phyloP scores from a whole-genome alignment of 2,329 filamentous ascomycete genomes.

The Colletotrichum horii region DNA sequence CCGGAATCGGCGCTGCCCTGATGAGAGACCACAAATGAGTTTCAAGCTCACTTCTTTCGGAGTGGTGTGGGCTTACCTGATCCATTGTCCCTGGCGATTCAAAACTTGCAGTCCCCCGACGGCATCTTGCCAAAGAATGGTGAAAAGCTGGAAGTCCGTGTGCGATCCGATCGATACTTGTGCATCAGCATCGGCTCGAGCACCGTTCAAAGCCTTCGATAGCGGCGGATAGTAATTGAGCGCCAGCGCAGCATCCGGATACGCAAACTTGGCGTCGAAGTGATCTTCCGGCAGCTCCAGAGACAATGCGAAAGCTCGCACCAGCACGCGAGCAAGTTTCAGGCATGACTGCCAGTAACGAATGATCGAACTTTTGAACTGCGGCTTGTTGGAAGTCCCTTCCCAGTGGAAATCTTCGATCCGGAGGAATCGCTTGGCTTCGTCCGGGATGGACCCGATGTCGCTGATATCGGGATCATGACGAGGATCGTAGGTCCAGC shows the following conservation, averaged over 20 bases:
- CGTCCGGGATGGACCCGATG: slow-evolving; percentile 44
- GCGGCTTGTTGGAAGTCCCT: slow-evolving; percentile 49
- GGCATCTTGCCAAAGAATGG: slow-evolving; percentile 49
- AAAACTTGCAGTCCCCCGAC: slow-evolving; percentile 49
- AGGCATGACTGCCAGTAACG: slow-evolving; percentile 55
- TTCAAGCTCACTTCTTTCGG: neutral
- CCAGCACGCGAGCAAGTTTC: slow-evolving; percentile 53
- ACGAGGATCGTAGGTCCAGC: slow-evolving; percentile 56
- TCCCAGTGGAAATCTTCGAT: slow-evolving; percentile 60
- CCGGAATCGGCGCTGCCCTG: slow-evolving; percentile 41
- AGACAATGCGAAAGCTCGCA: slow-evolving; percentile 58
- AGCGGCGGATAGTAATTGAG: slow-evolving; percentile 45
- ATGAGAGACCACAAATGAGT: slow-evolving; percentile 21
- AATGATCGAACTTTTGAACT: slow-evolving; percentile 52
- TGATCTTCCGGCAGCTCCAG: slow-evolving; percentile 58
- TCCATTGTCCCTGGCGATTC: slow-evolving; percentile 43
- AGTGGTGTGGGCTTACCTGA: slow-evolving; percentile 22
- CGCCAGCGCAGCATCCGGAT: slow-evolving; percentile 51
- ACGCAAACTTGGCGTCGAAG: slow-evolving; percentile 58
- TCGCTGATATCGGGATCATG: slow-evolving; percentile 52
- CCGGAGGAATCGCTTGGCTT: slow-evolving; percentile 45
- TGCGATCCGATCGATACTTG: slow-evolving; percentile 52
- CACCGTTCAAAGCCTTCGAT: neutral
- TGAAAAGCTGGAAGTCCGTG: slow-evolving; percentile 59
- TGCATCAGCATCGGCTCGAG: neutral